A percentile compares a stretch with the other conserved stretches of the same genome.
These are phyloP conservation scores for Xanthoconium separans DNA, from an alignment of 1,284 basidiomycete species.

Conservation along the genomic window DNA sequence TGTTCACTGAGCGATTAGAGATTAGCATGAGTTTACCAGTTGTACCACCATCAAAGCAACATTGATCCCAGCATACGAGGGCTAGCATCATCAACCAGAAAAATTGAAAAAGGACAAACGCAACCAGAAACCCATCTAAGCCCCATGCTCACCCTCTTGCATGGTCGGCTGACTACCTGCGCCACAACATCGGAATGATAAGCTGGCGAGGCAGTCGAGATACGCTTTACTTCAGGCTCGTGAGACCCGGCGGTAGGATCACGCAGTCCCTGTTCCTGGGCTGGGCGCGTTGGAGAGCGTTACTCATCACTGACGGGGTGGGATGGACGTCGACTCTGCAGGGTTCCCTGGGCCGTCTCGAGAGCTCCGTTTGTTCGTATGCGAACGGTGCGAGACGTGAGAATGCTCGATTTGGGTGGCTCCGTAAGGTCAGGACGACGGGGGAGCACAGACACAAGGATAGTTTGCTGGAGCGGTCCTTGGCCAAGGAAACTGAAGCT, in stretches of 20 bases:
- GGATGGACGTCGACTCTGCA: neutral
- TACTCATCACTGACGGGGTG: constrained; percentile 18
- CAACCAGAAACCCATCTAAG: neutral
- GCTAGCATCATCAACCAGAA: too few relatives aligned
- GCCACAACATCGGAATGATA: constrained; percentile 31
- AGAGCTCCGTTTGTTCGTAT: constrained; percentile 4
- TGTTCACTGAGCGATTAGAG: too few relatives aligned
- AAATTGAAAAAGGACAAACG: too few relatives aligned
- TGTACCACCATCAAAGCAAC: too few relatives aligned
- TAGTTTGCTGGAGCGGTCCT: neutral
- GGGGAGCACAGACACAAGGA: neutral
- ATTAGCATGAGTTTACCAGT: too few relatives aligned
- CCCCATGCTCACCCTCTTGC: neutral
- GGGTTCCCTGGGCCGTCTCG: neutral
- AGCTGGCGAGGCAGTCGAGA: constrained; percentile 25
- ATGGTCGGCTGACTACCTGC: constrained; percentile 21
- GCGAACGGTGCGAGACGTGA: constrained; percentile 14
- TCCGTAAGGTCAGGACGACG: constrained; percentile 4
- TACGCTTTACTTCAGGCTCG: constrained; percentile 11
- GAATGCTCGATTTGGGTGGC: constrained; percentile 14
- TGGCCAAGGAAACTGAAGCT: constrained; percentile 14
- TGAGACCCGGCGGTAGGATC: neutral
- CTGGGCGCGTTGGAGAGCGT: constrained; percentile 22
- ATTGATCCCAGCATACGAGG: too few relatives aligned
- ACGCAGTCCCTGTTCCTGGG: neutral